Percentiles rank a stretch among this genome's conserved stretches.
Evolutionary conservation across 2,329 filamentous ascomycete genomes (phyloP).

Genomic region (Alternaria burnsii): DNA sequence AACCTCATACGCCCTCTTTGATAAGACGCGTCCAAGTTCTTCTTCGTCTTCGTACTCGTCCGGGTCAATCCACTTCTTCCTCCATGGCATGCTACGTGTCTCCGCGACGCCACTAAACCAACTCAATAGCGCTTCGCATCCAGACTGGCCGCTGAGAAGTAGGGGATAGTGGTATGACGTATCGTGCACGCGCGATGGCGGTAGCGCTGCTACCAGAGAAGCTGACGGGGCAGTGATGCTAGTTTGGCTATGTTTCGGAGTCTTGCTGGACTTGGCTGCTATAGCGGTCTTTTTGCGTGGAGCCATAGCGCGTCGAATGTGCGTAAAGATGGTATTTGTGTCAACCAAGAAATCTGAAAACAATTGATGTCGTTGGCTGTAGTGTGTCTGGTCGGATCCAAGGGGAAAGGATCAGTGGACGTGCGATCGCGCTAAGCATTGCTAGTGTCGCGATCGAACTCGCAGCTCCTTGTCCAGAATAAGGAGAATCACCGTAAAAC

Average conservation of each 20-base stretch:
- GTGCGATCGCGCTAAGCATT: conserved; percentile 14
- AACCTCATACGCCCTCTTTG: conserved; percentile 69
- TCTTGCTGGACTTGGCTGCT: conserved; percentile 12
- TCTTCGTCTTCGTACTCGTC: conserved; percentile 29
- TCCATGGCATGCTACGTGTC: conserved; percentile 52
- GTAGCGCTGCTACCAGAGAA: conserved; percentile 25
- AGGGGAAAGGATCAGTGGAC: neutral
- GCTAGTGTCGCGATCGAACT: conserved; percentile 12
- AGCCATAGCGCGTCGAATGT: conserved; percentile 19
- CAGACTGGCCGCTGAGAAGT: conserved; percentile 26
- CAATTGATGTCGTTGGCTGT: neutral
- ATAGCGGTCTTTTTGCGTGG: conserved; percentile 20
- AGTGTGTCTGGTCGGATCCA: neutral
- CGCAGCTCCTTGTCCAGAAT: neutral
- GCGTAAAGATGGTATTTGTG: neutral
- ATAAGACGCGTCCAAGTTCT: conserved; percentile 54
- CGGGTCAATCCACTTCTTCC: conserved; percentile 65
- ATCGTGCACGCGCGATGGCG: conserved; percentile 39
- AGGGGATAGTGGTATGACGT: conserved; percentile 44
- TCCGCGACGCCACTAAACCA: conserved; percentile 47
- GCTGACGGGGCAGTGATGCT: conserved; percentile 24
- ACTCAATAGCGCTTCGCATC: conserved; percentile 32
- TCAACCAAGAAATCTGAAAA: neutral
- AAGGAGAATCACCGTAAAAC: neutral
- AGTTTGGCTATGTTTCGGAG: conserved; percentile 5